A percentile compares a stretch with the other conserved stretches of the same genome.
Evolutionary conservation across 441 rosid species (phyloP).

Genomic region (Isatis lusitanica): DNA sequence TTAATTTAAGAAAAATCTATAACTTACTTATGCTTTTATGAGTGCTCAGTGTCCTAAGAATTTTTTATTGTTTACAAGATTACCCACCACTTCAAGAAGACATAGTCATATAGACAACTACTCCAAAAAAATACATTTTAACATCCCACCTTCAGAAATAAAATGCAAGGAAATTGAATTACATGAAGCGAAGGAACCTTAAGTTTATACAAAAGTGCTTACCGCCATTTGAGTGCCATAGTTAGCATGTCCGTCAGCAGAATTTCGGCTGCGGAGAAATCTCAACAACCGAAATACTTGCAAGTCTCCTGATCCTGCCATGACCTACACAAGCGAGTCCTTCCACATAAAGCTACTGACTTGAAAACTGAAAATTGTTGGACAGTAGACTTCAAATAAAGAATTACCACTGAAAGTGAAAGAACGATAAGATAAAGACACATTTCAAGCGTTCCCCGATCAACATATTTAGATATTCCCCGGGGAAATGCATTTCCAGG

Average conservation of each 20-base stretch:
- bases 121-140: constrained; percentile 15
- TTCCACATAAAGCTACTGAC: constrained; percentile 13
- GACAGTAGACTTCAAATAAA: constrained; percentile 18
- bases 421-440: constrained; percentile 89
- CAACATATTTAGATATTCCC: constrained; percentile 82
- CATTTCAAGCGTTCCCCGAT: constrained; percentile 91
- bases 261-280: constrained; percentile 77
- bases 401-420: constrained; percentile 84
- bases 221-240: constrained; percentile 96
- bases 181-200: constrained; percentile 10
- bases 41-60: background rate
- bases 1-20: background rate
- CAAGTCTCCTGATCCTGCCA: constrained; percentile 98
- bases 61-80: background rate
- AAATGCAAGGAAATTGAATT: constrained; percentile 4
- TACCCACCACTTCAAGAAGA: background rate
- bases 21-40: constrained; percentile 2
- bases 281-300: constrained; percentile 81
- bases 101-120: background rate
- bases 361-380: background rate
- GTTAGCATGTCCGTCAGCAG: constrained; percentile 87
- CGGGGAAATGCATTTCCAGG: constrained; percentile 58
- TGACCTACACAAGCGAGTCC: constrained; percentile 54
- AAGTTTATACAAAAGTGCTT: constrained; percentile 38
- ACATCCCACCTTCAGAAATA: background rate